Evolutionary conservation across 1,139 yeast species (phyloP), one percentile per base, ranked within the genome.

Genomic region (Lodderomyces orthopsilosis): DNA sequence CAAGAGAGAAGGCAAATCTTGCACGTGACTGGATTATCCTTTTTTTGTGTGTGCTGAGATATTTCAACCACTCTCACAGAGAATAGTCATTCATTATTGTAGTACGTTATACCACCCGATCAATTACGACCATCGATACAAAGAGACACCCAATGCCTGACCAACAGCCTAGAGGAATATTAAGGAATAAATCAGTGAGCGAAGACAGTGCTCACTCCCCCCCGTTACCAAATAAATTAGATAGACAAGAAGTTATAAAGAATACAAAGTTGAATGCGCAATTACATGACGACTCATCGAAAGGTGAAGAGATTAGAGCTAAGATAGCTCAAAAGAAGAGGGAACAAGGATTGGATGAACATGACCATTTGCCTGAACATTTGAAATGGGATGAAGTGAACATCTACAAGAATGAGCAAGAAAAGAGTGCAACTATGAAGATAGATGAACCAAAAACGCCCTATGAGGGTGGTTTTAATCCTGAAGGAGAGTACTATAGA

Each of bases 361-460:
- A 45, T 8, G 40, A 13, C 9, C 30, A 37, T 37, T 43, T 17
- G 42, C 35, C 42, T 3, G 48, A 47, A 2, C 81, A 74, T 50
- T 67, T 82, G 55, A 74, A 76, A 52, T 85, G 93, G 91, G 91
- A 85, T 59, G 93, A 85, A 56, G 68, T 81, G 44, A 85, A 84
- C 53, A 65, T 85, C 47, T 72, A 81, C 53, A 65, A 79, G 46
- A 75, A 85, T 15, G 93, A 85, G 58, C 83, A 77, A 56, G 88
- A 83, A 53, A 81, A 84, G 59, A 66, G 76, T 24, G 79, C 91
- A 27, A 83, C 88, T 36, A 85, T 85, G 91, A 79, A 81, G 62
- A 90, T 93, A 41, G 95, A 89, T 55, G 98, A 93, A 63, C 98
- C 98, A 30, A 93, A 93, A 70, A 93, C 98, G 2, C 98, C 98